Evolutionary conservation across 179 eudicot genomes (phyloP).

Genomic region (Silene vulgaris): DNA sequence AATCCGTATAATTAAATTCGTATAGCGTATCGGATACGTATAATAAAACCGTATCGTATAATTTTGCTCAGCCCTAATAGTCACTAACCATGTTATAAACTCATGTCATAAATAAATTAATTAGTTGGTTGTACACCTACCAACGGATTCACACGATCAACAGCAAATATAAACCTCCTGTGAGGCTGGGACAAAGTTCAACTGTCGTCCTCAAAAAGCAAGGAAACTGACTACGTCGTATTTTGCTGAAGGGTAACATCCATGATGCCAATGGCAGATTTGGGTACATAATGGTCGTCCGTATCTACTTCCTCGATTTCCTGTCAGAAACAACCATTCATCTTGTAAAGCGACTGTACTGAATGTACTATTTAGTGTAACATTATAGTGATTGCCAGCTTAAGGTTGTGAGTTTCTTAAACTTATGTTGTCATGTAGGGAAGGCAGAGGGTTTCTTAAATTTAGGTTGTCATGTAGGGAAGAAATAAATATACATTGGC

Average conservation of each 20-base stretch:
- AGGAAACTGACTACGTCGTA: conserved; percentile 26
- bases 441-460: background rate
- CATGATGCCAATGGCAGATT: conserved; percentile 64
- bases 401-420: too few species aligned
- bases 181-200: background rate
- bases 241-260: conserved; percentile 65
- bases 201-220: background rate
- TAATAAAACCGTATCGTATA: too few species aligned
- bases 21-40: too few species aligned
- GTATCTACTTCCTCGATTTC: conserved; percentile 99
- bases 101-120: background rate
- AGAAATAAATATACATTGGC: background rate
- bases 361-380: background rate
- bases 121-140: background rate
- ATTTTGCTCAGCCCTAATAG: too few species aligned
- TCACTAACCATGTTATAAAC: background rate
- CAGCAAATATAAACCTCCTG: conserved; percentile 7
- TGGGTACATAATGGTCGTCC: conserved; percentile 81
- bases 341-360: background rate
- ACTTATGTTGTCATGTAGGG: too few species aligned
- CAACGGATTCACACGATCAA: background rate
- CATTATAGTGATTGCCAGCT: background rate
- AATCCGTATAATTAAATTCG: too few species aligned
- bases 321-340: conserved; percentile 32
- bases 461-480: background rate